Evolutionary conservation across 257 asterid species (phyloP).

Genomic region (Verbascum thapsus): DNA sequence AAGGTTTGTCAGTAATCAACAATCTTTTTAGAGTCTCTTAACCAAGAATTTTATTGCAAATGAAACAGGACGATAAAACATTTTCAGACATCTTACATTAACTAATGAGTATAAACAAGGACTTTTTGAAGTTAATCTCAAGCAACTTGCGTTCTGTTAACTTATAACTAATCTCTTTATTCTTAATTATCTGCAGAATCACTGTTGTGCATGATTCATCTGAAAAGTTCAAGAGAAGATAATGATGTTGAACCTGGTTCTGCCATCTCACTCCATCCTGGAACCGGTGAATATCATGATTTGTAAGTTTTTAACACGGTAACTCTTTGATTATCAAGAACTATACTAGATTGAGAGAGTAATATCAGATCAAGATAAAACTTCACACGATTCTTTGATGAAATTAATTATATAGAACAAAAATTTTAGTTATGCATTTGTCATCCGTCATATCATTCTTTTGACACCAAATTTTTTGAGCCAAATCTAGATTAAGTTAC

Average conservation of each 20-base stretch:
- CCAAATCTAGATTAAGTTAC: too few species aligned
- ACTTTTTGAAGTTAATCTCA: conserved; percentile 8
- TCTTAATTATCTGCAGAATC: conserved; percentile 54
- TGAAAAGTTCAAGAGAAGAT: conserved; percentile 70
- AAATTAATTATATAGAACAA: not conserved
- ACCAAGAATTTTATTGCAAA: not conserved
- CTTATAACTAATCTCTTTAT: conserved; percentile 5
- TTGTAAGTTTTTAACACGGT: conserved; percentile 61
- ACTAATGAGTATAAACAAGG: conserved; percentile 5
- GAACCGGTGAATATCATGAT: conserved; percentile 83
- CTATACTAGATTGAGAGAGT: not conserved
- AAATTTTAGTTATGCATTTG: not conserved
- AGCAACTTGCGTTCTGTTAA: conserved; percentile 9
- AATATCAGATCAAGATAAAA: not conserved
- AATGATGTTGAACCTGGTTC: conserved; percentile 60
- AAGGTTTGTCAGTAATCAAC: conserved; percentile 58
- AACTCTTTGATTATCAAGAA: not conserved
- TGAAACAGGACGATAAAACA: not conserved
- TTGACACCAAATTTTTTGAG: too few species aligned
- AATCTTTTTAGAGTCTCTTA: conserved; percentile 13
- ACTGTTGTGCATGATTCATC: conserved; percentile 57
- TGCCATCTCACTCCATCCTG: conserved; percentile 62
- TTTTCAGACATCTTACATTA: conserved; percentile 13
- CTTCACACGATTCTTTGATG: not conserved
- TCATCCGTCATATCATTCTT: too few species aligned